Percentiles rank a stretch among this genome's conserved stretches.
Conservation (phyloP, 208 protist species). For the Leptomonas seymouri region DNA sequence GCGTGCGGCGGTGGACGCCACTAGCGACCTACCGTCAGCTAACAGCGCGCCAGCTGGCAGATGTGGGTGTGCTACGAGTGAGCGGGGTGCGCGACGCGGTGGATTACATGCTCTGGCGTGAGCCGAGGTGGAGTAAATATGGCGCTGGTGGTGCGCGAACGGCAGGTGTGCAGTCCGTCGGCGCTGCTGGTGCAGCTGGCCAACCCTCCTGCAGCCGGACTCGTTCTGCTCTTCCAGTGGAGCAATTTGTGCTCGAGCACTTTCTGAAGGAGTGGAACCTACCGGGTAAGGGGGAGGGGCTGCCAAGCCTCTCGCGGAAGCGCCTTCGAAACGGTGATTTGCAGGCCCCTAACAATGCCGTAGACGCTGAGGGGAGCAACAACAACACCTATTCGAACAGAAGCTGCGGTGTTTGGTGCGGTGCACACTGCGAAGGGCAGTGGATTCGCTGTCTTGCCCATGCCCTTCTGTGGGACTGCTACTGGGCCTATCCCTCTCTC, state of each 20-base stretch:
- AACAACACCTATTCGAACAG: not conserved
- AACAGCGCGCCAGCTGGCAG: constrained; percentile 28
- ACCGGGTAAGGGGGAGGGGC: not conserved
- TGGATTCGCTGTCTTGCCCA: constrained; percentile 71
- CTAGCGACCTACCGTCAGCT: constrained; percentile 30
- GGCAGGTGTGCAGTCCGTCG: not conserved
- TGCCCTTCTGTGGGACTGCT: constrained; percentile 66
- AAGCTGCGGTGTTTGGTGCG: constrained; percentile 44
- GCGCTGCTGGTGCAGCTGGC: not conserved
- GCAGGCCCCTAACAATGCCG: not conserved
- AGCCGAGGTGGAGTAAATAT: constrained; percentile 13
- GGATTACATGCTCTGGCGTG: constrained; percentile 50
- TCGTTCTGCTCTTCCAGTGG: constrained; percentile 35
- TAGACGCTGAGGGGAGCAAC: not conserved
- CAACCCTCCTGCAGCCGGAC: not conserved
- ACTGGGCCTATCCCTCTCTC: constrained; percentile 28
- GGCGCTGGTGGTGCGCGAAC: not conserved
- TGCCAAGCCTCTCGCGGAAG: not conserved
- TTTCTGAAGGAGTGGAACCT: constrained; percentile 35
- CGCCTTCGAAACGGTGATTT: not conserved
- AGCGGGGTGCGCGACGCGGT: constrained; percentile 33
- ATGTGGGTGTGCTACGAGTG: constrained; percentile 25
- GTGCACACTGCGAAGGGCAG: constrained; percentile 75
- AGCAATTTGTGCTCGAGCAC: constrained; percentile 53
- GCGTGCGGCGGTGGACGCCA: constrained; percentile 65